phyloP scores from a whole-genome alignment of 768 basidiomycete genomes.

The Coprinopsis cinerea region DNA sequence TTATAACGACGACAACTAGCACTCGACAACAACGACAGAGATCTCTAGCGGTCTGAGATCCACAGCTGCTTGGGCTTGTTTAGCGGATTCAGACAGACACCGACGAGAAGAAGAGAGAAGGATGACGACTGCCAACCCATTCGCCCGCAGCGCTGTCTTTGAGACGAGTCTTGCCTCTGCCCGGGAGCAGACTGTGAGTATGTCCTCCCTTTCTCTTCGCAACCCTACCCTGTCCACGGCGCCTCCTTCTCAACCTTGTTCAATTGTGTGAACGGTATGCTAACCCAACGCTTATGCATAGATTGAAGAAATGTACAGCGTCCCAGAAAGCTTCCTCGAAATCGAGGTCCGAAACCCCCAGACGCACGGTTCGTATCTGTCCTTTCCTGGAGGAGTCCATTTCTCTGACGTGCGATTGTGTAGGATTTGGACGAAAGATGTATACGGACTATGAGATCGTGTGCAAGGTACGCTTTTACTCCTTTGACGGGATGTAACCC shows the following conservation, averaged over 20 bases:
- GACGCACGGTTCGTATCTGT: slow-evolving; percentile 71
- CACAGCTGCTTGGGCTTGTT: too few species aligned
- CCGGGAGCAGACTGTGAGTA: slow-evolving; percentile 54
- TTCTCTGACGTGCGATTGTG: not conserved
- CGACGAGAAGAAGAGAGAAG: too few species aligned
- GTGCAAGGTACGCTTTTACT: slow-evolving; percentile 86
- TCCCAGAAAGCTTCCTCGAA: slow-evolving; percentile 95
- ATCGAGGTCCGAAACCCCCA: slow-evolving; percentile 97
- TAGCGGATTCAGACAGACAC: too few species aligned
- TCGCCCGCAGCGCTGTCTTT: slow-evolving; percentile 54
- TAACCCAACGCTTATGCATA: slow-evolving; percentile 23
- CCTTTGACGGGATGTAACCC: too few species aligned
- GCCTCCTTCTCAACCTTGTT: not conserved
- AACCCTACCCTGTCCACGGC: not conserved
- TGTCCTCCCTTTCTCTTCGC: slow-evolving; percentile 18
- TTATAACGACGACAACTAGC: too few species aligned
- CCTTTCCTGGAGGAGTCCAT: not conserved
- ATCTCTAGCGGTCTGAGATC: too few species aligned
- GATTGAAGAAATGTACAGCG: slow-evolving; percentile 98
- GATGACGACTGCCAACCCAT: slow-evolving; percentile 29
- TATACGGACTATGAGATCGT: slow-evolving; percentile 99
- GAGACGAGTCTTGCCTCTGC: slow-evolving; percentile 46
- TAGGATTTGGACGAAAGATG: slow-evolving; percentile 97
- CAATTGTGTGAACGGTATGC: not conserved
- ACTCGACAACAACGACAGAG: too few species aligned